phyloP scores from a whole-genome alignment of 129 eudicot genomes.

The Logfia minima region DNA sequence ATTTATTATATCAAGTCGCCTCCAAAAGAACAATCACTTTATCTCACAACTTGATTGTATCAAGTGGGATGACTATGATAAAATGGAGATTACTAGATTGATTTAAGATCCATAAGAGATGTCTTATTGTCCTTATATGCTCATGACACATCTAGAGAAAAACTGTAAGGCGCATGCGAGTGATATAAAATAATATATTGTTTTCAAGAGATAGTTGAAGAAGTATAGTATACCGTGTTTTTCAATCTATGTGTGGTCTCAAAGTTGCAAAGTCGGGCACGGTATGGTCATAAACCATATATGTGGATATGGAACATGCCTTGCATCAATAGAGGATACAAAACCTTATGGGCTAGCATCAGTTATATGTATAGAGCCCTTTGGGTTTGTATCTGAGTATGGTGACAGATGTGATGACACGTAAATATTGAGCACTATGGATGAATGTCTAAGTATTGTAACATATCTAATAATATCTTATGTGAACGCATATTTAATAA shows the following conservation, averaged over 20 bases:
- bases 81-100: background rate
- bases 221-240: background rate
- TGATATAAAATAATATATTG: background rate
- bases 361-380: background rate
- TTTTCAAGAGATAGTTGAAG: background rate
- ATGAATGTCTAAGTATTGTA: background rate
- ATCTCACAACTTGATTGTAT: background rate
- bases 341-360: background rate
- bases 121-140: background rate
- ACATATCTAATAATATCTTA: background rate
- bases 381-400: background rate
- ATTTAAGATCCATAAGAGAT: background rate
- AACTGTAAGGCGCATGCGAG: background rate
- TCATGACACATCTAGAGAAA: background rate
- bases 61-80: background rate
- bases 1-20: background rate
- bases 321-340: background rate
- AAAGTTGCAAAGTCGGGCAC: background rate
- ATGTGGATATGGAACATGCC: background rate
- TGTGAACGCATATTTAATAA: background rate
- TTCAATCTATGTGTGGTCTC: background rate
- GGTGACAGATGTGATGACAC: background rate
- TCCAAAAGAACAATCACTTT: background rate
- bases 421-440: background rate
- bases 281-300: background rate